Base-by-base conservation (phyloP, 768 basidiomycete species). In the Agaricus sinodeliciosus region DNA sequence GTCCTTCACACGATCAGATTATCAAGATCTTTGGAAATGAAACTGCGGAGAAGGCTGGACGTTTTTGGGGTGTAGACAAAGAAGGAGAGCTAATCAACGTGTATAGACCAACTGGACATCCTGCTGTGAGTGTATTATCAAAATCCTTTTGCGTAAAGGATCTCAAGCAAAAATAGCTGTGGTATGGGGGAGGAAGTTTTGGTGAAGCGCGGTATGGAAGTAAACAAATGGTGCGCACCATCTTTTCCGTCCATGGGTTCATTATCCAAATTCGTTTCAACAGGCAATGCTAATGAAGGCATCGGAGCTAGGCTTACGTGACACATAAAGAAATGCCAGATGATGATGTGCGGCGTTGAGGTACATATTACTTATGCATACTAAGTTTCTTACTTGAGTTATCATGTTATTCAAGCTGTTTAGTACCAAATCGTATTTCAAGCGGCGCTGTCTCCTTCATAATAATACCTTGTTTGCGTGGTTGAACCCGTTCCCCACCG, bases 91-190 rank as follows among this genome's bases (percentile, higher is more conserved):
- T 70, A 2, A 57, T 55, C 35, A 69, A 69, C 3, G 58, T 64
- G 46, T 75, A 70, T 51, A 63, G 69, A 9, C 72, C 71, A 4
- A 66, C 70, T 2, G 75, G 75, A 1, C 70, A 73, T 57, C 74
- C 72, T 25, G 73, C 71, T 1, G 72, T 73, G 46, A 48, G 68
- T 62, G 9, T 3, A 11, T 13, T 16, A 15, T 22, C 26, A 16
- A n/a, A 3, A 25, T n/a, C 8, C 15, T 48, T 2, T 16, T 39
- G 22, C 4, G 26, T 16, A 19, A 25, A 3, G 18, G 13, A 31
- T 12, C 16, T 41, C n/a, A 18, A 27, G 25, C 31, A 11, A 22
- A 49, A 19, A 0, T 34, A 75, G 73, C 61, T 75, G 0, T 75
- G 73, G 73, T 75, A 65, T 55, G 67, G 64, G 4, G 63, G 63